Conservation (phyloP, 2,329 filamentous ascomycete species). For the Corynespora cassiicola region DNA sequence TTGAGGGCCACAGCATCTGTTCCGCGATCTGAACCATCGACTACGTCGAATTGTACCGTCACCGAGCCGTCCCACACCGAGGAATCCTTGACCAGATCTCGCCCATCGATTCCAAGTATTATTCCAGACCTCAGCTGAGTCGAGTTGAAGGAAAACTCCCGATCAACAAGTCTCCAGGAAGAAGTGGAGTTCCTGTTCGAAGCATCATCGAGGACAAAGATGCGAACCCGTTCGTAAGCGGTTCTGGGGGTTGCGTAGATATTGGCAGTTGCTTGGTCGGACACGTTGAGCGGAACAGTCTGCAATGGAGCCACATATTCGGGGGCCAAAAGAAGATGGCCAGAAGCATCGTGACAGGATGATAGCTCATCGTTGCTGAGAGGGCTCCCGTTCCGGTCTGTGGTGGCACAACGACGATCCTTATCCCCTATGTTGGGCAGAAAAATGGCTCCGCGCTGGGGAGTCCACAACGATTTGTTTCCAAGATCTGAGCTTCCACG, state of each 20-base stretch:
- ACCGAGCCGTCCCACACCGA: constrained; percentile 16
- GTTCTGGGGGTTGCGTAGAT: neutral
- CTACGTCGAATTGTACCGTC: constrained; percentile 33
- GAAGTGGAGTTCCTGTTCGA: constrained; percentile 1
- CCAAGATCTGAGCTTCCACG: constrained; percentile 19
- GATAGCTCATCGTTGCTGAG: constrained; percentile 32
- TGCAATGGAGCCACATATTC: constrained; percentile 40
- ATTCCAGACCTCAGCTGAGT: constrained; percentile 36
- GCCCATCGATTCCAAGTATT: constrained; percentile 46
- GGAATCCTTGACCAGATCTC: constrained; percentile 28
- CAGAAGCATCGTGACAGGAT: constrained; percentile 46
- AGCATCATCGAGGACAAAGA: constrained; percentile 2
- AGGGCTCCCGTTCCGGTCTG: constrained; percentile 13
- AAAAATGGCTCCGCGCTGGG: constrained; percentile 39
- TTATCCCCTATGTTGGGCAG: constrained; percentile 48
- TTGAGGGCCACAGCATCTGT: constrained; percentile 40
- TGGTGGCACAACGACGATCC: constrained; percentile 33
- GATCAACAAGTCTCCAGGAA: constrained; percentile 34
- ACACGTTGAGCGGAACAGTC: constrained; percentile 31
- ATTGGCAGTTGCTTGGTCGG: neutral
- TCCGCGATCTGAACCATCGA: constrained; percentile 16
- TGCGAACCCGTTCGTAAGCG: constrained; percentile 2
- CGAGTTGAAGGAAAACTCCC: constrained; percentile 34
- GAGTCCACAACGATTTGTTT: constrained; percentile 31
- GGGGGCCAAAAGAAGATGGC: constrained; percentile 38